phyloP scores from a whole-genome alignment of 768 basidiomycete genomes.

The Gyrodon lividus region DNA sequence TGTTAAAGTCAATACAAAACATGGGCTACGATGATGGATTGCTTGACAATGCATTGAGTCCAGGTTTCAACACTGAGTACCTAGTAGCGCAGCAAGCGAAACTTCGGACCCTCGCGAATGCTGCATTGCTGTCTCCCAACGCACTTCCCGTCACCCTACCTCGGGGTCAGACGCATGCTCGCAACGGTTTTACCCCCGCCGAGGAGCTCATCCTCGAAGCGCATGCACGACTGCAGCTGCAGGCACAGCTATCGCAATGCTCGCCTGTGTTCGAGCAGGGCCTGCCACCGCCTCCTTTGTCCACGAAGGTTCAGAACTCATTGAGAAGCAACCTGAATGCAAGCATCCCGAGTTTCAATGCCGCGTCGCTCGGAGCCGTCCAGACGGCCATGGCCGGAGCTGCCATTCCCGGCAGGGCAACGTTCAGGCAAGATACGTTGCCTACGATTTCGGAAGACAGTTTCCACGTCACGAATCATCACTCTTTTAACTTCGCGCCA shows the following conservation, averaged over 20 bases:
- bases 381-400: not conserved
- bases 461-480: conserved; percentile 30
- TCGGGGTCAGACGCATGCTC: conserved; percentile 35
- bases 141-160: conserved; percentile 7
- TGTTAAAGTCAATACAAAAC: conserved; percentile 37
- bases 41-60: conserved; percentile 10
- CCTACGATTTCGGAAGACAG: conserved; percentile 37
- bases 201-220: conserved; percentile 68
- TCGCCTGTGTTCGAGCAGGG: conserved; percentile 10
- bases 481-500: conserved; percentile 4
- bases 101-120: conserved; percentile 24
- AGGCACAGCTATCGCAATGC: conserved; percentile 9
- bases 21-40: conserved; percentile 19
- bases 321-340: conserved; percentile 8
- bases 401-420: conserved; percentile 4
- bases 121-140: conserved; percentile 10
- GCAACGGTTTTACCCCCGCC: conserved; percentile 62
- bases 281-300: not conserved
- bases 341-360: conserved; percentile 7
- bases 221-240: conserved; percentile 35
- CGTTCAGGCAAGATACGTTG: conserved; percentile 20
- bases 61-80: conserved; percentile 17
- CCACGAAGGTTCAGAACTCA: not conserved
- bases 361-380: not conserved
- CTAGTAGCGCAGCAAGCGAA: conserved; percentile 18